Base-by-base conservation (phyloP, 768 basidiomycete species). In the Boletus huronensis region DNA sequence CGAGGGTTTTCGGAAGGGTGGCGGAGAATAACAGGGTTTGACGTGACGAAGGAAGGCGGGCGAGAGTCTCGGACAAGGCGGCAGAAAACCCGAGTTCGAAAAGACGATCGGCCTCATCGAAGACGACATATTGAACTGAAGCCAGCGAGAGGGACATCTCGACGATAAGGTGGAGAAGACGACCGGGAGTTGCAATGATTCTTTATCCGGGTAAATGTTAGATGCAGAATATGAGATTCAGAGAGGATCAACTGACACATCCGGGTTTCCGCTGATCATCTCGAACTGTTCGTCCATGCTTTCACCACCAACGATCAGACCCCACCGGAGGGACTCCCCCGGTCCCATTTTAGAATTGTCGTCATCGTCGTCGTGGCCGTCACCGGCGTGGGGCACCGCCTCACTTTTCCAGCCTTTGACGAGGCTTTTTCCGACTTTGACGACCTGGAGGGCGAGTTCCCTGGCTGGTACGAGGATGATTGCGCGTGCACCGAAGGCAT, bases 41-140 rank as follows among this genome's bases (percentile, higher is more conserved):
- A 31, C 97, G 85, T 14, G 84, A 81, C 0, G 84, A 55, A 13
- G 95, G 94, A 48, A 99, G 83, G 31, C 94, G 91, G 62, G 87
- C 82, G 14, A 99, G 76, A 61, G 98, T 95, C 72, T 98, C 96
- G 50, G 85, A 87, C 34, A 99, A 80, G 47, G 95, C 89, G 2
- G 87, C 84, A 62, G 92, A 90, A 71, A 99, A 99, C 28, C 97
- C 97, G 85, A 98, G 91, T 68, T 99, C 97, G 71, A 99, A 99
- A 11, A 99, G 82, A 32, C 97, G 88, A 71, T 99, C 97, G 0
- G 97, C 97, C 73, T 99, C 97, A 66, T 99, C 97, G 64, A 98
- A 98, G 23, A 98, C 90, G 57, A 94, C 84, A 55, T 90, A 93
- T 72, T 95, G 85, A 6, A 95, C 78, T 0, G 89, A 86, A 48